Base-by-base conservation (phyloP, 176 grass and related monocot genomes). In the Carex littledalei region DNA sequence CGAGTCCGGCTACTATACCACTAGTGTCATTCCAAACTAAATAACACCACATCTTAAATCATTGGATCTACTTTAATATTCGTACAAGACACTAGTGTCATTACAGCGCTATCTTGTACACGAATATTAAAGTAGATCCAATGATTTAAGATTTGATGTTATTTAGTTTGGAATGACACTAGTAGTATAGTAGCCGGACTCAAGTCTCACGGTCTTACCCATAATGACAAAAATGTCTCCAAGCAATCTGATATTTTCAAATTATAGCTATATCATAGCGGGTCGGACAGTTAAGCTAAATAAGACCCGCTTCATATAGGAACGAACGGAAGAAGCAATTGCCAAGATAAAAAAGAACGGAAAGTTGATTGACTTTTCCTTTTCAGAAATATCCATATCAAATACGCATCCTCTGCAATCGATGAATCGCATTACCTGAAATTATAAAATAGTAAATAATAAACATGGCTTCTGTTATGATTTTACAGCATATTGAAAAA, bases 311-410 rank as follows among this genome's bases (percentile, higher is more conserved):
- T 67, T 65, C 80, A 54, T 52, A 16, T 83, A 54, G 1, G 15
- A 2, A 29, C 1, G 6, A 18, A 83, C 16, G 10, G 4, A 37
- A 16, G 41, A 29, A 31, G 22, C 63, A 65, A 67, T 31, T 50
- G 5, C 13, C 20, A 15, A 32, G 8, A 67, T 32, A 12, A 18
- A 63, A 81, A 43, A 2, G 43, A 82, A 29, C 20, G 13, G 37
- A 82, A 82, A 82, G 80, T 29, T 64, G 3, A 63, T 81, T 21
- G 57, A 57, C 79, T 81, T 81, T 72, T 43, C 41, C 13, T 70
- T 41, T 18, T 70, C 67, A 21, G 31, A 58, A 80, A 58, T 80
- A 80, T 59, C 14, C 54, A 35, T n/a, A 21, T n/a, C 5, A 61
- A n/a, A 22, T 47, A 39, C 15, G 21, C 26, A 20, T 8, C 49